Evolutionary conservation across 805 yeast species (phyloP), one percentile per base, ranked within the genome.

Genomic region (Limtongia smithiae): DNA sequence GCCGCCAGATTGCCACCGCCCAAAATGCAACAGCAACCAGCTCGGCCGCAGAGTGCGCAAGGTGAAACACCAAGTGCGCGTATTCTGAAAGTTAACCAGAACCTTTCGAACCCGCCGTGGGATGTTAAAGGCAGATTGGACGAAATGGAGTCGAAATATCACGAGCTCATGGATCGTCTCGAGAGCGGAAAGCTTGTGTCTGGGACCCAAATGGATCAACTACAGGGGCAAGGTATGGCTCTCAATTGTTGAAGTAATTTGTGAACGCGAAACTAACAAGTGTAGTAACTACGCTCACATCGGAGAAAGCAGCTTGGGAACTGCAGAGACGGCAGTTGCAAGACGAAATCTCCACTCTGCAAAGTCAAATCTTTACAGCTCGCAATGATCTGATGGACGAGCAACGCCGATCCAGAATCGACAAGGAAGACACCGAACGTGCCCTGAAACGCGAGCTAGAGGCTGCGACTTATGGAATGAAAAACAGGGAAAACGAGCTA

Each of bases 331-430:
- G 41, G 62, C 50, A 43, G 63, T 58, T 15, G 68, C 67, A 46
- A 36, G 65, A 33, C 61, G 67, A 38, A 65, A 68, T 51, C 41
- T 66, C 49, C 61, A 64, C 24, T 62, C 65, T 14, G 69, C 68
- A 24, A 63, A 69, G 43, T 72, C 73, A 15, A 68, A 69, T 31
- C 68, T 71, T 22, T 57, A 69, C 17, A 68, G 67, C 32, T 63
- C 67, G 17, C 41, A 69, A 24, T 35, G 68, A 59, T 37, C 48
- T 56, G 7, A 60, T 65, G 38, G 71, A 70, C 47, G 59, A 55
- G 4, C 43, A 50, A 21, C 40, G 69, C 31, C 25, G 54, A 35
- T 41, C 59, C 28, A 54, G 71, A 47, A 63, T 72, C 1, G 66
- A 65, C 12, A 66, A 64, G 15, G 59, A 55, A 9, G 54, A 52